phyloP scores from a whole-genome alignment of 169 alveolate genomes.

The Eimeria acervulina region DNA sequence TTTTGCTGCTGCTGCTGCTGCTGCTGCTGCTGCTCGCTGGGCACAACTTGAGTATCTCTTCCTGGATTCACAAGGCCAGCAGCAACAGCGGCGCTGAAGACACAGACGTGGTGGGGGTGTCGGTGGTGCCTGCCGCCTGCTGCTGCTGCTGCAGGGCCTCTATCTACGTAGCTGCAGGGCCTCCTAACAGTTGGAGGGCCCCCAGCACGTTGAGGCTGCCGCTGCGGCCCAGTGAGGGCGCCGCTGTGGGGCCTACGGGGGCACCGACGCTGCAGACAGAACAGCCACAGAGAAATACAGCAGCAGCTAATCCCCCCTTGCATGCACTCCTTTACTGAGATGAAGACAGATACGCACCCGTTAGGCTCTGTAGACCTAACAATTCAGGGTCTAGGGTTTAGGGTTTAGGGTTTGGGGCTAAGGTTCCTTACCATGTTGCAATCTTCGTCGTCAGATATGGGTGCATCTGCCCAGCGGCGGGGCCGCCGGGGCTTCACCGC shows the following conservation, averaged over 20 bases:
- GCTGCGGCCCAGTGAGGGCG: background rate
- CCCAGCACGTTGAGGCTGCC: conserved; percentile 24
- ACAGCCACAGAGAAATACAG: background rate
- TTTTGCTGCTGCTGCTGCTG: conserved; percentile 33
- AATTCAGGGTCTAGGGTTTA: background rate
- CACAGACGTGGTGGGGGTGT: conserved; percentile 16
- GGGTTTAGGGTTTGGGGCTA: conserved; percentile 1
- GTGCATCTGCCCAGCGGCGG: conserved; percentile 56
- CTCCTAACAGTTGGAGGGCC: conserved; percentile 39
- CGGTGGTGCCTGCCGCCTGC: conserved; percentile 14
- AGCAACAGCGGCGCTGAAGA: conserved; percentile 67
- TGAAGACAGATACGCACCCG: background rate
- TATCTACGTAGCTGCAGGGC: conserved; percentile 68
- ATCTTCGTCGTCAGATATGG: conserved; percentile 58
- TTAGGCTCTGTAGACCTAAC: background rate
- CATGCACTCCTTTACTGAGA: background rate
- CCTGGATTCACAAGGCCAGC: conserved; percentile 57
- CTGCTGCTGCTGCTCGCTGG: conserved; percentile 67
- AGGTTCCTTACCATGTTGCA: background rate
- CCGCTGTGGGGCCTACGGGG: conserved; percentile 23
- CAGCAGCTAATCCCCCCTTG: background rate
- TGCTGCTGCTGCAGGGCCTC: conserved; percentile 64
- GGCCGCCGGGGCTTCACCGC: conserved; percentile 71
- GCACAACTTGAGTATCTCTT: conserved; percentile 19
- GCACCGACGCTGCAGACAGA: conserved; percentile 52